A percentile compares a stretch with the other conserved stretches of the same genome.
phyloP scores from a whole-genome alignment of 208 protist genomes.

The Angomonas deanei region DNA sequence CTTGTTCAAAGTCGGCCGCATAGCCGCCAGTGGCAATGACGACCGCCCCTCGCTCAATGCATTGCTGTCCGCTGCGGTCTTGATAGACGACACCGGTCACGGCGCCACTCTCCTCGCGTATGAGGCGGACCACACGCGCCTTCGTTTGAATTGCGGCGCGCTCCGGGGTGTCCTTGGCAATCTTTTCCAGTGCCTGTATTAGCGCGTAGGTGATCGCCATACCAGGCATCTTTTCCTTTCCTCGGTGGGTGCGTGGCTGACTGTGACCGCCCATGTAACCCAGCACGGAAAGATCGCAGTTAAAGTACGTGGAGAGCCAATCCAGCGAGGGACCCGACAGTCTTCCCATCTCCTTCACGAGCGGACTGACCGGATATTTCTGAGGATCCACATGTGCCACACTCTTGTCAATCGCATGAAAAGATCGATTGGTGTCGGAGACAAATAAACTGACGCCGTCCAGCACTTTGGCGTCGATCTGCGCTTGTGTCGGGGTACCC shows the following conservation, averaged over 20 bases:
- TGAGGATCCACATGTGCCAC: constrained; percentile 8
- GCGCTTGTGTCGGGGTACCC: constrained; percentile 64
- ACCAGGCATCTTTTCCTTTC: constrained; percentile 45
- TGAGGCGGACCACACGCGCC: constrained; percentile 30
- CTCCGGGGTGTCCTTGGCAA: constrained; percentile 17
- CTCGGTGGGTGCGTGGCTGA: constrained; percentile 73
- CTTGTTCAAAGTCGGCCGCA: constrained; percentile 18
- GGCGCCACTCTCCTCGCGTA: constrained; percentile 31
- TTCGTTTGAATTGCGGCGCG: constrained; percentile 49
- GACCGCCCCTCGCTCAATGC: constrained; percentile 53
- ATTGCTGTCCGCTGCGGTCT: constrained; percentile 25
- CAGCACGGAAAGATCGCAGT: constrained; percentile 66
- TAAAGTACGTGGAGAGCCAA: constrained; percentile 68
- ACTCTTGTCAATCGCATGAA: constrained; percentile 28
- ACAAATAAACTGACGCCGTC: constrained; percentile 62
- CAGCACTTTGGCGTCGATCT: constrained; percentile 42
- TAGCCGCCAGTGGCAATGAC: constrained; percentile 86
- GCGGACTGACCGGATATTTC: constrained; percentile 26
- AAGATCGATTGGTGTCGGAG: constrained; percentile 47
- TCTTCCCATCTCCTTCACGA: constrained; percentile 51
- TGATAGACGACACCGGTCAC: constrained; percentile 48
- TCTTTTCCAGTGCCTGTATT: constrained; percentile 52
- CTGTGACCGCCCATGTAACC: constrained; percentile 82
- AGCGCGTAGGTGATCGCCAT: constrained; percentile 88
- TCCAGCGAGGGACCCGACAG: constrained; percentile 56